Percentiles rank a stretch among this genome's conserved stretches.
phyloP scores from a whole-genome alignment of 495 filamentous ascomycete species.

The Letharia columbiana region DNA sequence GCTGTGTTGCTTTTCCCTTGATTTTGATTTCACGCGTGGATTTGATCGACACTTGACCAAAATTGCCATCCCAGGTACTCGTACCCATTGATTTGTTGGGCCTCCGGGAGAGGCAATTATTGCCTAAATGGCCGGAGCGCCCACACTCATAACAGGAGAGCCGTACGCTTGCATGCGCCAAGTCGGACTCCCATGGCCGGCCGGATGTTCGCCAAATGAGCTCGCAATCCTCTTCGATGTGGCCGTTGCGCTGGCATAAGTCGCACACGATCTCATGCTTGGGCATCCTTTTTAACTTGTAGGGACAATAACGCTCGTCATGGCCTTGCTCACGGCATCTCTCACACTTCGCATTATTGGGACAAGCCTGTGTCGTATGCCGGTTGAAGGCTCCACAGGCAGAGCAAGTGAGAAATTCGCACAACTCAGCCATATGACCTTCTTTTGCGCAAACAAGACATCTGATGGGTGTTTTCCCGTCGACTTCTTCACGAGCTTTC shows the following conservation, averaged over 20 bases:
- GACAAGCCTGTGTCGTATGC: conserved; percentile 29
- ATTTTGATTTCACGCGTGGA: conserved; percentile 21
- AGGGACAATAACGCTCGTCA: conserved; percentile 31
- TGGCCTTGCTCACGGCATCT: conserved; percentile 43
- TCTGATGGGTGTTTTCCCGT: conserved; percentile 56
- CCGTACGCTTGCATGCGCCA: conserved; percentile 23
- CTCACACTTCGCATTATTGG: conserved; percentile 37
- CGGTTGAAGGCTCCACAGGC: conserved; percentile 20
- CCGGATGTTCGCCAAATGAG: conserved; percentile 33
- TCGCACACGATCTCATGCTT: conserved; percentile 38
- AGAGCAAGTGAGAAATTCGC: conserved; percentile 30
- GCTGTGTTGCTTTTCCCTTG: conserved; percentile 28
- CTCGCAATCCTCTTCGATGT: conserved; percentile 40
- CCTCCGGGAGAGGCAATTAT: conserved; percentile 37
- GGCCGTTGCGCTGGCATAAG: conserved; percentile 35
- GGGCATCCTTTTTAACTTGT: conserved; percentile 32
- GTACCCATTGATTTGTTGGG: conserved; percentile 24
- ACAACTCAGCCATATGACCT: conserved; percentile 40
- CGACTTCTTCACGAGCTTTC: conserved; percentile 50
- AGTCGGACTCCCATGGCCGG: conserved; percentile 27
- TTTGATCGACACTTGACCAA: conserved; percentile 11
- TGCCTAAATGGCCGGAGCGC: conserved; percentile 39
- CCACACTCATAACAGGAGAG: conserved; percentile 43
- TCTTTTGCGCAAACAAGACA: conserved; percentile 40
- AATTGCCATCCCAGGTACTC: conserved; percentile 21